Base-by-base conservation (phyloP, 2,329 filamentous ascomycete genomes). In the Colletotrichum ledebouriae region DNA sequence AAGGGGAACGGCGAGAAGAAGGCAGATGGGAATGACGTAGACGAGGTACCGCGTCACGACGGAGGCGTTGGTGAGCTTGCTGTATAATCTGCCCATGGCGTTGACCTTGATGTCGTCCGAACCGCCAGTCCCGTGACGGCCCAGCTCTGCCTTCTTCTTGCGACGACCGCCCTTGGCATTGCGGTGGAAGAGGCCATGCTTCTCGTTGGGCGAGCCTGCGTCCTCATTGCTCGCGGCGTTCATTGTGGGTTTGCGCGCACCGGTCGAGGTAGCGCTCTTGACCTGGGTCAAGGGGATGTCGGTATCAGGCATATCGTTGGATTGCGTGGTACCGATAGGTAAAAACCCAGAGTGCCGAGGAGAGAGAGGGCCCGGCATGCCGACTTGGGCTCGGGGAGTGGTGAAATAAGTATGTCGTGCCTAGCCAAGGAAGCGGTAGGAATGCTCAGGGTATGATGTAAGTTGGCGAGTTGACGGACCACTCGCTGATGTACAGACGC, bases 11-110 rank as follows among this genome's bases (percentile, higher is more conserved):
- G 88, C 88, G 59, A 93, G 82, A 29, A 90, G 74, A 15, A 90
- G 68, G 52, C 84, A 88, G 34, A 92, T 80, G 5, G 90, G 90
- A 25, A 90, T 78, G 70, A 92, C 85, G 74, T 92, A 92, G 71
- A 92, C 83, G 55, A 91, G 80, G 75, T 92, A 92, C 53, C 90
- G 84, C 4, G 88, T 90, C 69, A 91, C 74, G 70, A 89, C 82
- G 7, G 88, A 90, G 74, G 89, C 89, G 72, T 83, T 82, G 68
- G 92, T 80, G 70, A 93, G 84, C 76, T 86, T 90, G 73, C 85
- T 83, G 78, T 92, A 91, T 41, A 92, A 75, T 68, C 84, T 84
- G 50, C 90, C 90, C 83, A 93, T 87, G 69, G 86, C 86, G 72
- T 89, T 92, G 71, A 92, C 79, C 37, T 83, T 82, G 37, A 86